phyloP scores from a whole-genome alignment of 805 yeast genomes.

The Barnettozyma siamensis region DNA sequence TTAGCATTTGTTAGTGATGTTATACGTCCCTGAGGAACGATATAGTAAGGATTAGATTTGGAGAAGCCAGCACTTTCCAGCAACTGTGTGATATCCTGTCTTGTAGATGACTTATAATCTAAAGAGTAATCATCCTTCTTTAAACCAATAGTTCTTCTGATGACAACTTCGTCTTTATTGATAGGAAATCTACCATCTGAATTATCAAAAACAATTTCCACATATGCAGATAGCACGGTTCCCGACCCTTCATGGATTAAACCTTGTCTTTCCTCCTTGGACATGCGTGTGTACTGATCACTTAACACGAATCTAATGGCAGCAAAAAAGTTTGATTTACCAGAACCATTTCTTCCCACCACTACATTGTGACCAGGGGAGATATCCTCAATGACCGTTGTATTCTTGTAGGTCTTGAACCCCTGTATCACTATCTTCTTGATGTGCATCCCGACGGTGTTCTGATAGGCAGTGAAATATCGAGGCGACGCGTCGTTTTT shows the following conservation, averaged over 20 bases:
- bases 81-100: slow-evolving; percentile 73
- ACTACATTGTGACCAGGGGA: slow-evolving; percentile 83
- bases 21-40: slow-evolving; percentile 94
- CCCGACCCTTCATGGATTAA: slow-evolving; percentile 88
- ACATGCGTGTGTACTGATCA: slow-evolving; percentile 82
- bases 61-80: slow-evolving; percentile 92
- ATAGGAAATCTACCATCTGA: slow-evolving; percentile 60
- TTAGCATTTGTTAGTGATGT: slow-evolving; percentile 85
- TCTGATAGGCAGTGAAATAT: no score
- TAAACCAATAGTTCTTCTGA: slow-evolving; percentile 88
- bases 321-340: slow-evolving; percentile 91
- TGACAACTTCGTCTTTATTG: slow-evolving; percentile 55
- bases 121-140: slow-evolving; percentile 88
- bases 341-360: slow-evolving; percentile 94
- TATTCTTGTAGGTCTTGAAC: slow-evolving; percentile 85
- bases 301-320: slow-evolving; percentile 90
- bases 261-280: slow-evolving; percentile 80
- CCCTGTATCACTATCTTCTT: slow-evolving; percentile 74
- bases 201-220: slow-evolving; percentile 84
- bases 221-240: slow-evolving; percentile 87
- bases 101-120: slow-evolving; percentile 72
- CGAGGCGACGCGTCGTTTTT: no score
- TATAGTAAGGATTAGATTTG: slow-evolving; percentile 84
- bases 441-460: slow-evolving; percentile 41
- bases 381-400: slow-evolving; percentile 68